A percentile compares a stretch with the other conserved stretches of the same genome.
Evolutionary conservation across 495 filamentous ascomycete genomes (phyloP).

Genomic region (Sporormia fimetaria): DNA sequence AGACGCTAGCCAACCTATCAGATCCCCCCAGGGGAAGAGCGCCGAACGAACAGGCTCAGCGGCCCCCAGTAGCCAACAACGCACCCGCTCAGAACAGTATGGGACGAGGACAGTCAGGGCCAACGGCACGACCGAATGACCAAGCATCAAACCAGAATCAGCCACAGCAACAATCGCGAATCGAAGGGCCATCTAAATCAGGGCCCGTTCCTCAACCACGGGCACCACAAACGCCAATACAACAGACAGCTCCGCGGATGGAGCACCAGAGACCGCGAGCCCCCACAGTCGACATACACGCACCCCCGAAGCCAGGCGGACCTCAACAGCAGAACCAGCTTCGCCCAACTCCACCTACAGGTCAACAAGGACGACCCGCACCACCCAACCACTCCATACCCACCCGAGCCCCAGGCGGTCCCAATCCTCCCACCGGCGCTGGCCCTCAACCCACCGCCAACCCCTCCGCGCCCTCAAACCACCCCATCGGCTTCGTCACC

Average conservation of each 20-base stretch:
- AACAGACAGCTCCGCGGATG: conserved; percentile 5
- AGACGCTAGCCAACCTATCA: conserved; percentile 2
- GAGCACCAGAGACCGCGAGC: conserved; percentile 7
- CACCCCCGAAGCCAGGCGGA: conserved; percentile 6
- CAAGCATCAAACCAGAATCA: conserved; percentile 8
- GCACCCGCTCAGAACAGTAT: conserved; percentile 17
- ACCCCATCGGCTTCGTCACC: conserved; percentile 59
- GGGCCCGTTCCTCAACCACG: too few relatives aligned
- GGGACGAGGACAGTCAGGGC: conserved; percentile 27
- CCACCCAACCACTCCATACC: not conserved
- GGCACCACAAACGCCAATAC: conserved; percentile 22
- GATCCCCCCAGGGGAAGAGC: conserved; percentile 1
- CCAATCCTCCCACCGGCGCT: too few relatives aligned
- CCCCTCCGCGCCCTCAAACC: conserved; percentile 7
- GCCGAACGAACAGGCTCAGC: conserved; percentile 3
- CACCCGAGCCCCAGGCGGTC: conserved; percentile 1
- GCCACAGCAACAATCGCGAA: conserved; percentile 20
- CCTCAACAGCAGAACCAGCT: conserved; percentile 9
- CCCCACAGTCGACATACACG: conserved; percentile 19
- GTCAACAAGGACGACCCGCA: conserved; percentile 1
- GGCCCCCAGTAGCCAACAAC: conserved; percentile 2
- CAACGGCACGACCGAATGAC: conserved; percentile 23
- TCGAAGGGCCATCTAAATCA: conserved; percentile 19
- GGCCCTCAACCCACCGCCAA: conserved; percentile 15
- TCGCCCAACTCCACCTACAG: conserved; percentile 6